These are phyloP conservation scores for Candida coquimbonensis DNA, from an alignment of 805 yeast genomes.

Conservation along the genomic window DNA sequence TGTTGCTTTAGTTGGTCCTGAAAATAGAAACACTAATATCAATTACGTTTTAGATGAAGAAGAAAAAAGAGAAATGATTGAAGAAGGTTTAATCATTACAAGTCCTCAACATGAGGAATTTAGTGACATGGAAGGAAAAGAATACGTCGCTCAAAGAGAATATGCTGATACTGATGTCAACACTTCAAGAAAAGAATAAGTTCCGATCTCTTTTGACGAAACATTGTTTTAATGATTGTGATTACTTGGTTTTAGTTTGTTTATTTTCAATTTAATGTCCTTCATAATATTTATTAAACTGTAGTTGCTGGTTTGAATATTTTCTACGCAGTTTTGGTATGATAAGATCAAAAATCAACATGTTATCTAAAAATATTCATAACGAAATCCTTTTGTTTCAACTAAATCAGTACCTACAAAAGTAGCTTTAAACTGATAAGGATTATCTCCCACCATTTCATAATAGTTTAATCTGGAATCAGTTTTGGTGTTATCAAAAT, in stretches of 20 bases:
- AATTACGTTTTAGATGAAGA: conserved; percentile 17
- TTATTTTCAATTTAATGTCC: background rate
- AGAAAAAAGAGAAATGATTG: conserved; percentile 17
- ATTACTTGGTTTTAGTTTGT: background rate
- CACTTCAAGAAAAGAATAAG: background rate
- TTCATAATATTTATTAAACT: background rate
- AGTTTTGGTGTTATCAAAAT: background rate
- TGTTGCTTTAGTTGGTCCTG: conserved; percentile 53
- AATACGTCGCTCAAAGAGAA: background rate
- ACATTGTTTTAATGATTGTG: background rate
- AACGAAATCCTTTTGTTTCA: background rate
- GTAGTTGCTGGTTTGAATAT: background rate
- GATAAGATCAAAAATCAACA: no score
- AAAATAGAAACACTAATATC: conserved; percentile 34
- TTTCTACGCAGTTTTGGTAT: no score
- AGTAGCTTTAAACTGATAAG: background rate
- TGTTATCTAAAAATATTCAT: background rate
- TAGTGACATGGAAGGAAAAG: conserved; percentile 5
- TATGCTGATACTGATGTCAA: background rate
- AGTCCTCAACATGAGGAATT: conserved; percentile 7
- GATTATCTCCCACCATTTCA: background rate
- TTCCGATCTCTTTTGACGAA: background rate
- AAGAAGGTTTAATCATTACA: conserved; percentile 20
- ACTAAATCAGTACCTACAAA: background rate
- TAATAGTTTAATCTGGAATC: no score